Percentiles rank a stretch among this genome's conserved stretches.
Conservation (phyloP, 2,329 filamentous ascomycete genomes). For the Truncatella angustata region DNA sequence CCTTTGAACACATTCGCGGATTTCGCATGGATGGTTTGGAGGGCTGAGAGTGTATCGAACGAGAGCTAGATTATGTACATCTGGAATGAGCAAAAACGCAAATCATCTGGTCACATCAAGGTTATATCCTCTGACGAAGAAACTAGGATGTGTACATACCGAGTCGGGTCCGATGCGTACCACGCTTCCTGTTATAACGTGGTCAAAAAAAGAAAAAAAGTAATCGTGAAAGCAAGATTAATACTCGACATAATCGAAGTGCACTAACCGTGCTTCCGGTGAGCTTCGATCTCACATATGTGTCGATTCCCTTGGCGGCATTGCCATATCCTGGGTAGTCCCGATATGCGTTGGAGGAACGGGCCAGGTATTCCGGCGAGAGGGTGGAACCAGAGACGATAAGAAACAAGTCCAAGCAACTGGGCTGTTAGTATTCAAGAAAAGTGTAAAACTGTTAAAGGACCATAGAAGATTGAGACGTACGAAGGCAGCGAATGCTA, state of each 20-base stretch:
- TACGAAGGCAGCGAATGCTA: neutral
- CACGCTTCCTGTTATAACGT: neutral
- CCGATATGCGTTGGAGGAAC: conserved; percentile 7
- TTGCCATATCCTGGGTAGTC: conserved; percentile 7
- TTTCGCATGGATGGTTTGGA: conserved; percentile 7
- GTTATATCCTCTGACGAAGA: no score
- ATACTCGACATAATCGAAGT: neutral
- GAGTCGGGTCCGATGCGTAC: neutral
- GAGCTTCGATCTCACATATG: conserved; percentile 1
- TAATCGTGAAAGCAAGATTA: neutral
- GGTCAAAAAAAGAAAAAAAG: neutral
- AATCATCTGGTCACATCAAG: no score
- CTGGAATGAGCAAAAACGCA: no score
- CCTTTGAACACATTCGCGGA: conserved; percentile 8
- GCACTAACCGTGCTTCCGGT: conserved; percentile 3
- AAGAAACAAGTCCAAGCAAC: neutral
- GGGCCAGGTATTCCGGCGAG: conserved; percentile 4
- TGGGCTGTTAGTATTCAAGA: neutral
- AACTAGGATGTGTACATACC: neutral
- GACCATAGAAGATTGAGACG: neutral
- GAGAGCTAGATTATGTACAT: neutral
- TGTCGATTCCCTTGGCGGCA: conserved; percentile 4
- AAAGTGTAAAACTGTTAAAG: no score
- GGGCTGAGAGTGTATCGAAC: conserved; percentile 8
- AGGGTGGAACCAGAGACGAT: conserved; percentile 7